Evolutionary conservation across 1,284 basidiomycete species (phyloP), one percentile per base, ranked within the genome.

Genomic region (Rugosomyces carneus): DNA sequence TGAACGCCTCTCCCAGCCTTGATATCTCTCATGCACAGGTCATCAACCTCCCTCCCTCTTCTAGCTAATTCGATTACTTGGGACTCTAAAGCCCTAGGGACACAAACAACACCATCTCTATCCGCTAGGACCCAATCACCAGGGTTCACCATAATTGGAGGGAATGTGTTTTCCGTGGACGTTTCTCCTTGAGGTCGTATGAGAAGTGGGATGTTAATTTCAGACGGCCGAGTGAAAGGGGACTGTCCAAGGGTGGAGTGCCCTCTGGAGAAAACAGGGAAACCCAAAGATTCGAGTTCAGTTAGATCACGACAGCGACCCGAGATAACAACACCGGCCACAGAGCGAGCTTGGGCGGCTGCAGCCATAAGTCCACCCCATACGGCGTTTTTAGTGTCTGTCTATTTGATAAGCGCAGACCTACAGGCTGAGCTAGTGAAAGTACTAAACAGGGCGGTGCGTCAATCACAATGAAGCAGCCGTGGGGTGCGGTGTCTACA

Each of bases 351-450:
- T 57, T 81, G 77, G 0, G 92, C 90, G 13, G 90, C 84, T 0
- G 88, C 84, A 1, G 89, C 85, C 89, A 95, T 92, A 26, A 95
- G 75, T 2, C 92, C 93, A 6, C 93, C 93, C 88, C 93, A 93
- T 0, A 91, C 85, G 0, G 91, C 91, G 53, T 86, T 92, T 61
- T 86, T 89, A 37, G 73, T 69, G 52, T 81, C 88, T 91, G 62
- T 42, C 43, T 1, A 37, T 35, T 41, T 40, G 15, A 41, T 52
- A 9, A 49, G 48, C 38, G 27, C 32, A 20, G 31, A 31, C 9
- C 32, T 32, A 23, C 19, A 16, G 47, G 32, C 20, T n/a, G 13
- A 53, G 24, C 35, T 16, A 34, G 45, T 44, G 21, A 50, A 41
- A 37, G 42, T 27, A 60, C 40, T 60, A 47, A 63, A 89, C 90